Evolutionary conservation across 1,284 basidiomycete species (phyloP).

Genomic region (Apiotrichum domesticum): DNA sequence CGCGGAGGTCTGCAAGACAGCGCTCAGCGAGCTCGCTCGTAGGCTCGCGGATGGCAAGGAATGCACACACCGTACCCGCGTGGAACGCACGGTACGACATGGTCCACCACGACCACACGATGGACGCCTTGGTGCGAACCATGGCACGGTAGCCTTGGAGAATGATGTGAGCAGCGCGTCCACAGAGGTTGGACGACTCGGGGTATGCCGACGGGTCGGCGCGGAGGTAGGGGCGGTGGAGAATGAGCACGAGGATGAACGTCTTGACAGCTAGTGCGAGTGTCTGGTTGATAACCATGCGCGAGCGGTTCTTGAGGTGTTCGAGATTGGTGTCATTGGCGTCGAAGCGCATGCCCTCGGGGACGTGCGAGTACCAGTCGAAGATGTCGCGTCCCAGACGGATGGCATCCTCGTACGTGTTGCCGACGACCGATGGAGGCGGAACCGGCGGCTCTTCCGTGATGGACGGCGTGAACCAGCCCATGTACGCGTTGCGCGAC

Average conservation of each 20-base stretch:
- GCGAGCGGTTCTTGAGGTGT: conserved; percentile 16
- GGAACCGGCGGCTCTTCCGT: conserved; percentile 11
- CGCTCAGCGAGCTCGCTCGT: conserved; percentile 31
- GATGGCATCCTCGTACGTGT: conserved; percentile 44
- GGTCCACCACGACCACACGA: conserved; percentile 47
- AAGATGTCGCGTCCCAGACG: conserved; percentile 42
- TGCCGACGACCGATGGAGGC: conserved; percentile 10
- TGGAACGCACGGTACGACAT: conserved; percentile 45
- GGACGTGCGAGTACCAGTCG: conserved; percentile 41
- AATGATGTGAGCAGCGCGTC: conserved; percentile 37
- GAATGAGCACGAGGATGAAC: conserved; percentile 43
- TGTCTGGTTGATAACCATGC: conserved; percentile 36
- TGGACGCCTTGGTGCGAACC: conserved; percentile 30
- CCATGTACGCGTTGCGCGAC: conserved; percentile 32
- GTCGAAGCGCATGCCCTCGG: conserved; percentile 39
- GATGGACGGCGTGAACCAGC: conserved; percentile 37
- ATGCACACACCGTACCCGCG: conserved; percentile 45
- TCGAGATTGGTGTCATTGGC: conserved; percentile 31
- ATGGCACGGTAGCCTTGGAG: conserved; percentile 38
- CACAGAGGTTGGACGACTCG: conserved; percentile 41
- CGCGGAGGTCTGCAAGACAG: conserved; percentile 39
- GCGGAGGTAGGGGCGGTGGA: conserved; percentile 46
- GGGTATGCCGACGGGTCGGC: conserved; percentile 44
- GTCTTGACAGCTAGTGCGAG: conserved; percentile 43
- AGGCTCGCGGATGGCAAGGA: conserved; percentile 44